Evolutionary conservation across 2,329 filamentous ascomycete genomes (phyloP).

Genomic region (Polychaeton citri): DNA sequence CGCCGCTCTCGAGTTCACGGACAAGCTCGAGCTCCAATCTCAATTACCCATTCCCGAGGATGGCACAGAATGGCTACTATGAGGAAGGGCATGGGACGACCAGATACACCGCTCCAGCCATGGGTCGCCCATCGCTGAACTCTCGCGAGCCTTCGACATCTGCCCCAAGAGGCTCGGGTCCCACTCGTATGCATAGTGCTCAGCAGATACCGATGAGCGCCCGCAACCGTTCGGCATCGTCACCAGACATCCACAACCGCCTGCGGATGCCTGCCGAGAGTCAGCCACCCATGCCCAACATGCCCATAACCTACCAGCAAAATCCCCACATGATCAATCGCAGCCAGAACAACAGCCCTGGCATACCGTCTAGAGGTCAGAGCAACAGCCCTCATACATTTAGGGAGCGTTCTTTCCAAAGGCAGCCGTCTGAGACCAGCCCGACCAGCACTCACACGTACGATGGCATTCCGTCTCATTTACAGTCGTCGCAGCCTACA

Average conservation of each 20-base stretch:
- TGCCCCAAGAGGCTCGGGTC: slow-evolving; percentile 31
- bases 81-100: slow-evolving; percentile 51
- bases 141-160: slow-evolving; percentile 28
- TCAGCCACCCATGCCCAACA: slow-evolving; percentile 23
- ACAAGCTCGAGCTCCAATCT: slow-evolving; percentile 59
- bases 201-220: slow-evolving; percentile 34
- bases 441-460: not conserved
- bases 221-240: slow-evolving; percentile 80
- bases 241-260: slow-evolving; percentile 74
- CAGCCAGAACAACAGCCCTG: slow-evolving; percentile 72
- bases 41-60: slow-evolving; percentile 62
- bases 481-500: slow-evolving; percentile 5
- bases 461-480: not conserved
- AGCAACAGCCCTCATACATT: not conserved
- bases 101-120: slow-evolving; percentile 77
- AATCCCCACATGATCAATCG: slow-evolving; percentile 39
- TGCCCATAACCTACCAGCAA: slow-evolving; percentile 18
- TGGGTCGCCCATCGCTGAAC: slow-evolving; percentile 67
- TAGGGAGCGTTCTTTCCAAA: not conserved
- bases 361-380: slow-evolving; percentile 31
- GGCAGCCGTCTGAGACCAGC: not conserved
- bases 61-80: slow-evolving; percentile 48
- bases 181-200: slow-evolving; percentile 38
- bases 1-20: slow-evolving; percentile 60
- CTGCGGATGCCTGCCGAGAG: slow-evolving; percentile 46